A percentile compares a stretch with the other conserved stretches of the same genome.
phyloP scores from a whole-genome alignment of 116 monocot species.

The Dioscorea cayenensis region DNA sequence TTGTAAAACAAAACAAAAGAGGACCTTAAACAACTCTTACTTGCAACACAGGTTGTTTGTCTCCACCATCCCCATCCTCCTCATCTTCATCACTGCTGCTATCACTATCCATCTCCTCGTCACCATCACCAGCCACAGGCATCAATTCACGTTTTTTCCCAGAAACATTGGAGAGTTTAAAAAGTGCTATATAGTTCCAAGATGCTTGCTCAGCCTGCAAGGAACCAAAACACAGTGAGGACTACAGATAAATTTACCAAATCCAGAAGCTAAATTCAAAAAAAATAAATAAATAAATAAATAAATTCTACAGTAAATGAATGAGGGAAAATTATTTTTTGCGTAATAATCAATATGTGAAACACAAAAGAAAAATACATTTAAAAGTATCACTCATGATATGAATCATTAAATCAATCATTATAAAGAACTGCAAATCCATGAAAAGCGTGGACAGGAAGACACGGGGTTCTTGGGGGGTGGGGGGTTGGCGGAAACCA shows the following conservation, averaged over 20 bases:
- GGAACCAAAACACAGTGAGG: background rate
- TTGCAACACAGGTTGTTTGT: constrained; percentile 60
- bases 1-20: background rate
- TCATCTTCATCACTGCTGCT: constrained; percentile 82
- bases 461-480: no score
- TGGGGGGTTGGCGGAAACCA: no score
- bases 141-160: constrained; percentile 79
- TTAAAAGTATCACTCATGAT: background rate
- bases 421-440: background rate
- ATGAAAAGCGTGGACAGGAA: no score
- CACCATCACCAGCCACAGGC: constrained; percentile 45
- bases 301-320: background rate
- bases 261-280: no score
- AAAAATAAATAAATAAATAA: no score
- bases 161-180: constrained; percentile 79
- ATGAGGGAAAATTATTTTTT: background rate
- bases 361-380: background rate
- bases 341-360: background rate
- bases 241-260: no score
- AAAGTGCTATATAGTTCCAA: constrained; percentile 81
- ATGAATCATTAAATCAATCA: background rate
- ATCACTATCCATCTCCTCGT: constrained; percentile 56
- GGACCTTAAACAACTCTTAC: constrained; percentile 11
- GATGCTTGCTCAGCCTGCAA: constrained; percentile 78
- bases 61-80: constrained; percentile 24